Evolutionary conservation across 768 basidiomycete species (phyloP), one percentile per base, ranked within the genome.

Genomic region (Leucosporidium creatinivorum): DNA sequence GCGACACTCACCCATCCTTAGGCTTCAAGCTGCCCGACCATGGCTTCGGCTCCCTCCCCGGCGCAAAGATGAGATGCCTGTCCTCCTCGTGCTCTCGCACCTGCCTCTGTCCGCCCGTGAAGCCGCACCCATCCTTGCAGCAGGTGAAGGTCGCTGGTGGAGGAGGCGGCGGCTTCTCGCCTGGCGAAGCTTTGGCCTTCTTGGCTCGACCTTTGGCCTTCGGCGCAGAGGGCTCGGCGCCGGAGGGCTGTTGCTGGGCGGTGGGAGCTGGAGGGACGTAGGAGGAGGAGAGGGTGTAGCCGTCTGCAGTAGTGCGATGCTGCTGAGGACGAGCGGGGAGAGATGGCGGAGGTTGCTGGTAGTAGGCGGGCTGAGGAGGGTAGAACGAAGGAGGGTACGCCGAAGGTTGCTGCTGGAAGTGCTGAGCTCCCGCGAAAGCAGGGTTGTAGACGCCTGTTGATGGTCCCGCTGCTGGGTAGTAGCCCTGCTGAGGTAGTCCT

Each of bases 81-180:
- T 80, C 79, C 50, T 76, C 77, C 61, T 79, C 78, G 66, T 80
- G 79, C 25, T 77, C 72, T 56, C 73, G 62, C 0, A 79, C 79
- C 4, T 74, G 68, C 26, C 76, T 74, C 19, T 73, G 74, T 9
- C 74, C 57, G 30, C 79, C 79, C 3, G 77, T 75, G 44, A 77
- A 79, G 26, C 68, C 68, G 63, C 79, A 79, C 12, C 73, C 77
- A 1, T 73, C 67, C 28, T 75, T 48, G 1, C 67, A 68, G 68
- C 78, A 79, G 57, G 77, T 77, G 33, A 54, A 28, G 39, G 39
- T 44, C 8, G 39, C 39, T 17, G 39, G 39, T 44, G 39, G 39
- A 8, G 39, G 39, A 9, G 39, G 8, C 2, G 39, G 39, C 8
- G 39, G 39, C 15, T 17, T 44, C 39, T 44, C 39, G 39, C 39